Evolutionary conservation across 1,284 basidiomycete species (phyloP), one percentile per base, ranked within the genome.

Genomic region (Exobasidium cylindrosporum): DNA sequence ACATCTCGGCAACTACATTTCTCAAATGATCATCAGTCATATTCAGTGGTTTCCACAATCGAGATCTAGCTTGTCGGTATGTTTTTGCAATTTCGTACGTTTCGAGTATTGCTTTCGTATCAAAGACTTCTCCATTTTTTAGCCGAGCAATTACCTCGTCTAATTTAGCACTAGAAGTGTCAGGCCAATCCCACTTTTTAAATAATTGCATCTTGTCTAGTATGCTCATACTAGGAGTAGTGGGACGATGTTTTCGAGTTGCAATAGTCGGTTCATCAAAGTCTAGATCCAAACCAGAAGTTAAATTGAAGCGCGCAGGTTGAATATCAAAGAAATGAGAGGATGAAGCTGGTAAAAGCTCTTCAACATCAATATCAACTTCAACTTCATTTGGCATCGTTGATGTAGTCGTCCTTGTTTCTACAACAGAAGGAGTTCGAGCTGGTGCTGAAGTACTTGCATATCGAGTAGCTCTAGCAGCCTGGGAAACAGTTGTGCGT

Each of bases 61-160:
- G 62, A 17, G 66, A 52, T 26, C 70, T 63, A 13, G 68, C 70
- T 2, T 66, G 61, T 17, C 70, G 62, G 63, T 65, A 72, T 31
- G 53, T 35, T 44, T 63, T 66, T 21, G 56, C 69, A 17, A 52
- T 44, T 14, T 65, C 62, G 60, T 60, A 71, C 7, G 21, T 43
- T 4, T 24, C 11, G 14, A 43, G 35, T 35, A 71, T 28, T 64
- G 62, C 68, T 17, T 40, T 17, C 7, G 17, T 10, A 4, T 57
- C 46, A 10, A 50, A 7, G 7, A n/a, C 47, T 50, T 7, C n/a
- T 40, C 35, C 35, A 10, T 7, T 40, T 17, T 40, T 40, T 7
- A 40, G 35, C 7, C 35, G 7, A 7, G 7, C 17, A 40, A 7
- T 40, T 40, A 40, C 17, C 35, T 7, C 7, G 7, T 40, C 17